Conservation (phyloP, 1,284 basidiomycete species). For the Entoloma clypeatum region DNA sequence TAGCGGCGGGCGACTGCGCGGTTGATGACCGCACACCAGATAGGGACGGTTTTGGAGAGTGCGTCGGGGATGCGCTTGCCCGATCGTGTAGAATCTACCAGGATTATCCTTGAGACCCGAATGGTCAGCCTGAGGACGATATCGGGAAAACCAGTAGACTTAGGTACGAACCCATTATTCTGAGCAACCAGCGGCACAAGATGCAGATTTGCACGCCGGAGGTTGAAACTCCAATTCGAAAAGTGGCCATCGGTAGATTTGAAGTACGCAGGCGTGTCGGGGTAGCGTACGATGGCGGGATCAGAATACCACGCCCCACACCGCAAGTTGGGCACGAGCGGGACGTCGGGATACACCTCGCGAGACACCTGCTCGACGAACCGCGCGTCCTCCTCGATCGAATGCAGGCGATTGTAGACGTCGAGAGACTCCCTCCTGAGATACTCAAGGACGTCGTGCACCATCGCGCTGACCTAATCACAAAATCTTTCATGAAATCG, state of each 20-base stretch:
- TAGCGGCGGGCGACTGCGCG: constrained; percentile 48
- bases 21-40: constrained; percentile 95
- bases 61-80: constrained; percentile 97
- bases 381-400: constrained; percentile 70
- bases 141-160: not conserved
- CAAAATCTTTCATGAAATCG: constrained; percentile 3
- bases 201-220: constrained; percentile 84
- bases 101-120: constrained; percentile 54
- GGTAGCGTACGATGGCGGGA: constrained; percentile 51
- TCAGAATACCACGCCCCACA: constrained; percentile 95
- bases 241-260: constrained; percentile 97
- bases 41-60: constrained; percentile 90
- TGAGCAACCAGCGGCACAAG: constrained; percentile 59
- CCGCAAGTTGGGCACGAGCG: constrained; percentile 82
- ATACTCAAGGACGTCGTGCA: constrained; percentile 28
- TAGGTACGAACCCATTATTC: constrained; percentile 59
- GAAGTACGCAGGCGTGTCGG: constrained; percentile 72
- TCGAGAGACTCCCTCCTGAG: constrained; percentile 69
- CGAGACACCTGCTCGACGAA: constrained; percentile 70
- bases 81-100: constrained; percentile 91
- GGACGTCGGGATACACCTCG: constrained; percentile 51
- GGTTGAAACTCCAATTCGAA: constrained; percentile 83
- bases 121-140: not conserved
- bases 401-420: constrained; percentile 84
- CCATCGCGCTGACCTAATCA: constrained; percentile 15